Percentiles rank a stretch among this genome's conserved stretches.
phyloP scores from a whole-genome alignment of 169 alveolate genomes.

The Pseudocohnilembus persalinus region DNA sequence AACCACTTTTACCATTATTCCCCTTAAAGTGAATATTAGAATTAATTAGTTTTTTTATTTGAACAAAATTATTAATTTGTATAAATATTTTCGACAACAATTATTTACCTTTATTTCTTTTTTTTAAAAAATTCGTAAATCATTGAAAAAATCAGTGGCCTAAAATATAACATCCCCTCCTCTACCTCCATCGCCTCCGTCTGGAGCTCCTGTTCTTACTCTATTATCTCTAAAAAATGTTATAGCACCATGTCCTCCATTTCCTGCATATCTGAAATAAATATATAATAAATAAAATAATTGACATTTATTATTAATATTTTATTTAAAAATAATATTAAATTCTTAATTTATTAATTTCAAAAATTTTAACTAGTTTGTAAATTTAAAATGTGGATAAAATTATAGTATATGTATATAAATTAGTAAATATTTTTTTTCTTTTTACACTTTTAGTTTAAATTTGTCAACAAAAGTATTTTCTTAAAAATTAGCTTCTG shows the following conservation, averaged over 20 bases:
- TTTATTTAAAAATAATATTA: no score
- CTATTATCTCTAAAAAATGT: constrained; percentile 81
- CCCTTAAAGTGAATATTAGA: constrained; percentile 53
- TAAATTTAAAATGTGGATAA: no score
- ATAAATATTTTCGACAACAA: constrained; percentile 22
- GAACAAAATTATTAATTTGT: not conserved
- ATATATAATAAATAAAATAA: not conserved
- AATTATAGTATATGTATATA: no score
- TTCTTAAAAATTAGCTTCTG: constrained; percentile 15
- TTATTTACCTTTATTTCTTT: constrained; percentile 36
- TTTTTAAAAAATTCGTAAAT: constrained; percentile 67
- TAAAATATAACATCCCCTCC: constrained; percentile 90
- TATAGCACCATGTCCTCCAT: constrained; percentile 91
- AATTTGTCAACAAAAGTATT: constrained; percentile 27
- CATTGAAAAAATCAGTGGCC: constrained; percentile 65
- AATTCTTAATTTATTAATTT: no score
- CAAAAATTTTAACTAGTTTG: no score
- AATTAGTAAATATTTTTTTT: no score
- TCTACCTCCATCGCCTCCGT: constrained; percentile 95
- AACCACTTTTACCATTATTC: constrained; percentile 74
- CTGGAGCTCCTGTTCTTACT: constrained; percentile 86
- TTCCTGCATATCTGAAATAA: constrained; percentile 63
- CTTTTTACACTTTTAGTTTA: constrained; percentile 9
- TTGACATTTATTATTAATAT: no score
- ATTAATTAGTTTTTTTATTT: constrained; percentile 19